Percentiles rank a stretch among this genome's conserved stretches.
Evolutionary conservation across 805 yeast species (phyloP).

Genomic region (Suhomyces emberorum): DNA sequence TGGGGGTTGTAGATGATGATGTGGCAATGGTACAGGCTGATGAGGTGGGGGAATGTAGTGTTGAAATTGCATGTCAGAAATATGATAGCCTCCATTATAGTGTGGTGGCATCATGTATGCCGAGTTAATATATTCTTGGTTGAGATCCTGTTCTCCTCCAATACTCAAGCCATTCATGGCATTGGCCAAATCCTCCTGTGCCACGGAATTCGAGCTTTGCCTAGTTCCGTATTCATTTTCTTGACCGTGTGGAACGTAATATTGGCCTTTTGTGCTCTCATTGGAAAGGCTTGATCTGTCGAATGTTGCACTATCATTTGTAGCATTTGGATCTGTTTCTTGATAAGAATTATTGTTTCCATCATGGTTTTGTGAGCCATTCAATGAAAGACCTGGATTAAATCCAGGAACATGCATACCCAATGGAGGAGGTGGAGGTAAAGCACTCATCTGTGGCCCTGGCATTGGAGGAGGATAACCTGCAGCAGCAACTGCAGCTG

Average conservation of each 20-base stretch:
- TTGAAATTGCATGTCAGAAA: constrained; percentile 14
- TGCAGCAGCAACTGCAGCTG: constrained; percentile 22
- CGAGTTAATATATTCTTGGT: constrained; percentile 9
- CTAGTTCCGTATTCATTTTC: constrained; percentile 2
- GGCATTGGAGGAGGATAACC: constrained; percentile 12
- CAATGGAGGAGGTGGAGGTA: constrained; percentile 4
- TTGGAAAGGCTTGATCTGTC: constrained; percentile 1
- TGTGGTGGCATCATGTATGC: constrained; percentile 14
- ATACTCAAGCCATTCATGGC: constrained; percentile 13
- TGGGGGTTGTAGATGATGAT: constrained; percentile 2
- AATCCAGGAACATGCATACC: constrained; percentile 9
- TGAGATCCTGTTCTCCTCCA: constrained; percentile 7
- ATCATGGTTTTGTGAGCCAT: too few relatives aligned
- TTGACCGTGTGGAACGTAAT: background rate
- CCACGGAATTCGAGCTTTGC: constrained; percentile 1
- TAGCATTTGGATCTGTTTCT: background rate
- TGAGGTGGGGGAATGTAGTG: constrained; percentile 13
- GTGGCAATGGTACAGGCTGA: constrained; percentile 5
- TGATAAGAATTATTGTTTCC: background rate
- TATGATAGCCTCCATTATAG: constrained; percentile 14
- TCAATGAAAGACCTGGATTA: too few relatives aligned
- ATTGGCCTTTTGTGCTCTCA: background rate
- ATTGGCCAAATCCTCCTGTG: constrained; percentile 11
- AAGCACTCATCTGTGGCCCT: constrained; percentile 1
- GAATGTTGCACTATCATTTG: constrained; percentile 1